These are phyloP conservation scores for Bryoerythrophyllum caledonicum DNA, from an alignment of 225 moss, liverwort and hornwort genomes.

Conservation along the genomic window DNA sequence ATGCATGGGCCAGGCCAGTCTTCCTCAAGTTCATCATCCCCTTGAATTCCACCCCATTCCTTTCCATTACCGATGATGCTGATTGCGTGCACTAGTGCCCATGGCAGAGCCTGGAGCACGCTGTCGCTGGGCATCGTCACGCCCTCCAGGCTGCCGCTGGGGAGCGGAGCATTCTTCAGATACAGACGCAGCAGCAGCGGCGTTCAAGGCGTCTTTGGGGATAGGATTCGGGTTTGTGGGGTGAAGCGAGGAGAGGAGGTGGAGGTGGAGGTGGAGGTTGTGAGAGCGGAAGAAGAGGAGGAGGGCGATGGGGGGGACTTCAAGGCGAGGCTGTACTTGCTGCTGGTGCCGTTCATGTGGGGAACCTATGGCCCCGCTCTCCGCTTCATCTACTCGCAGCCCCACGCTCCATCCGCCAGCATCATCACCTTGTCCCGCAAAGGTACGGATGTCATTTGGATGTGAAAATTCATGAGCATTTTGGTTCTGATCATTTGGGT, in stretches of 20 bases:
- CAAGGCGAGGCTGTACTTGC: conserved; percentile 48
- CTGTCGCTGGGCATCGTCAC: background rate
- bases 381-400: conserved; percentile 65
- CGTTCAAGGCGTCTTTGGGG: background rate
- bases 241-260: conserved; percentile 27
- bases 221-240: background rate
- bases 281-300: conserved; percentile 5
- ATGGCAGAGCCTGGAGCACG: background rate
- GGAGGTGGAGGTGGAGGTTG: background rate
- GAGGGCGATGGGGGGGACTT: background rate
- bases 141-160: background rate
- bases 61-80: background rate
- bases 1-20: background rate
- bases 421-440: conserved; percentile 64
- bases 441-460: conserved; percentile 21
- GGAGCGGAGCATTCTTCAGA: background rate
- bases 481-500: background rate
- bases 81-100: background rate
- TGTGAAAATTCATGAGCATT: too few species aligned
- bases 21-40: too few species aligned
- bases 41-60: background rate
- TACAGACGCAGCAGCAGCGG: background rate
- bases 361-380: conserved; percentile 63
- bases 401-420: conserved; percentile 56
- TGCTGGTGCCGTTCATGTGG: conserved; percentile 62